Evolutionary conservation across 208 protist species (phyloP), one percentile per base, ranked within the genome.

Genomic region (Trichomonas gallinae): DNA sequence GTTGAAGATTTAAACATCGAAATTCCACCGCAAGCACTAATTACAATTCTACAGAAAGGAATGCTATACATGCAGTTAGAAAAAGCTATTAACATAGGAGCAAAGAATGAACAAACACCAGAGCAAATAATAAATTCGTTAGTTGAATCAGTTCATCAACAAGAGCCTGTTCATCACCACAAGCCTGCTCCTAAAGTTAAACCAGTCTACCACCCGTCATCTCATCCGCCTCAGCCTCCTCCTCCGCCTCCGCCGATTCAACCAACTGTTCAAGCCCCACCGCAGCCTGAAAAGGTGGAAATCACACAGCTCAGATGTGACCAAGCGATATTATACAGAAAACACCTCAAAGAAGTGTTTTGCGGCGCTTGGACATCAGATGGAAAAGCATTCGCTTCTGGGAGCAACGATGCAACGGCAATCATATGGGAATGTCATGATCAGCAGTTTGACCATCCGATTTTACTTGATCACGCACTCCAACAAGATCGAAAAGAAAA

Each of bases 31-130:
- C 83, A 89, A 48, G 83, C 83, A n/a, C 15, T 89, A 11, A 48
- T 89, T n/a, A 89, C 83, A 48, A 89, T 89, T 48, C 83, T 89
- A 21, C 40, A 89, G 26, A 89, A 89, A 48, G 83, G 83, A 45
- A 89, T 89, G 83, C 40, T 89, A 11, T 89, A 89, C 26, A 89
- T 89, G 83, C 83, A 89, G 48, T 8, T 89, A 6, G 83, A 89
- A 17, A 89, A 89, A 48, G 40, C 38, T 0, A 89, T 89, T n/a
- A 89, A 89, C 44, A 40, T 46, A 31, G 1, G 26, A 45, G 83
- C 83, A 1, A 89, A 89, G 26, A 48, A 13, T 31, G 83, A 89
- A 31, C 9, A 89, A 23, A 46, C 83, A n/a, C 83, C 83, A 48
- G 83, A 89, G 26, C 36, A 48, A 31, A 89, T 89, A 9, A 89